These are phyloP conservation scores for Sphaerulina populicola DNA, from an alignment of 2,329 filamentous ascomycete genomes.

Conservation along the genomic window DNA sequence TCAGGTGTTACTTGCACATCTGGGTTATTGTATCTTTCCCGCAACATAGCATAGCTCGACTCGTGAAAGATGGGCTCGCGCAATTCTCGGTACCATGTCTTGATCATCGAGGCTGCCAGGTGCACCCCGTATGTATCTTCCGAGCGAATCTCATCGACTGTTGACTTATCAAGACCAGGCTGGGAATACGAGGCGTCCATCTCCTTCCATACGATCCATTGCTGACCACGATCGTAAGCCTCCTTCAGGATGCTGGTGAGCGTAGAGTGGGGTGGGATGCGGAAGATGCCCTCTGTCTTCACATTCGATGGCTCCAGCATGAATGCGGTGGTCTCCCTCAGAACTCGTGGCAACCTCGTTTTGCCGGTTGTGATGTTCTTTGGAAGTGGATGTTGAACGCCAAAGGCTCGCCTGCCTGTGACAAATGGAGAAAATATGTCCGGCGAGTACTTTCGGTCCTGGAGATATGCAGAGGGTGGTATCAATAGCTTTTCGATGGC, in stretches of 20 bases:
- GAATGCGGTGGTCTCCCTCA: conserved; percentile 48
- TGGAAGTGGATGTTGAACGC: conserved; percentile 43
- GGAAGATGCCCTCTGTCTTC: conserved; percentile 46
- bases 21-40: conserved; percentile 36
- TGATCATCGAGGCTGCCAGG: conserved; percentile 47
- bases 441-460: conserved; percentile 44
- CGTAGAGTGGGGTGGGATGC: conserved; percentile 45
- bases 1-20: conserved; percentile 36
- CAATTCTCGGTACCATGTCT: conserved; percentile 49
- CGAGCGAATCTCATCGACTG: conserved; percentile 40
- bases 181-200: conserved; percentile 31
- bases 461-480: conserved; percentile 47
- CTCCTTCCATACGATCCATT: conserved; percentile 48
- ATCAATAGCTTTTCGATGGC: conserved; percentile 48
- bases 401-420: conserved; percentile 42
- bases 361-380: conserved; percentile 37
- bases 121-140: conserved; percentile 48
- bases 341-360: conserved; percentile 44
- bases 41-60: conserved; percentile 42
- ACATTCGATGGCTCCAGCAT: conserved; percentile 43
- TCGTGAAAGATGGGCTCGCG: conserved; percentile 46
- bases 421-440: conserved; percentile 43
- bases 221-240: conserved; percentile 49
- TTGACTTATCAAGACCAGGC: conserved; percentile 32
- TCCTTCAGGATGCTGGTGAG: conserved; percentile 46